Base-by-base conservation (phyloP, 495 filamentous ascomycete species). In the Astrothelium subdiscretum region DNA sequence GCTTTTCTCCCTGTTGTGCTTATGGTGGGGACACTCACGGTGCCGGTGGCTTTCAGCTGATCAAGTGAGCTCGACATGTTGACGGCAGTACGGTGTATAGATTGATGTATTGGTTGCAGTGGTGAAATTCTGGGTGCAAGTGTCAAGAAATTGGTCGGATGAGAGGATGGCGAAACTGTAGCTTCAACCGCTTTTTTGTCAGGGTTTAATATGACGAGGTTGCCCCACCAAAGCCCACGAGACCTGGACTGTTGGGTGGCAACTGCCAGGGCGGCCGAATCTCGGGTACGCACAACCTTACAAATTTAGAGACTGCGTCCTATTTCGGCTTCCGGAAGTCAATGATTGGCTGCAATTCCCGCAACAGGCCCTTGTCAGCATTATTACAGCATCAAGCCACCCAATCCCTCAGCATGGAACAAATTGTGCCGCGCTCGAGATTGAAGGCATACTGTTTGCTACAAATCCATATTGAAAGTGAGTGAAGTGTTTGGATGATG, bases 31-130 rank as follows among this genome's bases (percentile, higher is more conserved):
- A 72, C 69, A 87, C 90, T 74, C 82, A 95, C 90, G 67, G 94
- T 98, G 84, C 94, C 95, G 72, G 88, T 79, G 76, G 88, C 86
- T 82, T 98, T 98, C 70, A 98, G 83, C 80, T 97, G 91, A 70
- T 97, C 94, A 64, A 98, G 85, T 78, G 92, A 90, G 76, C 73
- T 86, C 71, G 88, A 74, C 90, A 95, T 95, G 66, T 31, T 69
- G 65, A 42, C 43, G 44, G 31, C 12, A 5, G n/a, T 48, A 48
- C 5, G 20, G n/a, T 48, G n/a, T 12, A 5, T 10, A 5, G n/a
- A 48, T 48, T 22, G 20, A 29, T 8, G 6, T 5, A 8, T 54
- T 8, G 24, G 20, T 8, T 29, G 48, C 29, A 12, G 8, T 26
- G 20, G 29, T 54, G 48, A 15, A 8, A 10, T 2, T 11, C 20